Conservation (phyloP, 345 rosid genomes). For the Corymbia maculata region DNA sequence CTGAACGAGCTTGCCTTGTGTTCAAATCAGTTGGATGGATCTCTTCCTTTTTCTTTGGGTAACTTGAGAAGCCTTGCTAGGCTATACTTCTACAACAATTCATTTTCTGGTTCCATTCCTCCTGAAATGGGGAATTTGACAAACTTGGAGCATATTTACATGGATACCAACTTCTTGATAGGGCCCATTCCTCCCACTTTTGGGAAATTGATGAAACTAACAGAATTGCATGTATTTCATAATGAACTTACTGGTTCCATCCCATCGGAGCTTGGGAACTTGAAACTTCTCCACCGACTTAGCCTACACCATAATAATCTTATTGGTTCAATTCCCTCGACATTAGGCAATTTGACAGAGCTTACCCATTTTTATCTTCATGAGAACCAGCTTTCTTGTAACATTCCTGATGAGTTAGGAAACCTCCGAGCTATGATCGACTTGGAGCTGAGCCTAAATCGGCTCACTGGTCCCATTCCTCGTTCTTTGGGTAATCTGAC, state of each 20-base stretch:
- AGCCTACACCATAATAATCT: not conserved
- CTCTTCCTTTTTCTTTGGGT: slow-evolving; percentile 15
- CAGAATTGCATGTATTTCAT: not conserved
- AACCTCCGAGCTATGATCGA: not conserved
- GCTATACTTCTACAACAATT: slow-evolving; percentile 1
- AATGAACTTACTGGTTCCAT: slow-evolving; percentile 9
- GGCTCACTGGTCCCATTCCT: slow-evolving; percentile 3
- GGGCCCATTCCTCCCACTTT: slow-evolving; percentile 15
- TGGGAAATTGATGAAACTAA: not conserved
- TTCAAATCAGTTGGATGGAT: slow-evolving; percentile 11
- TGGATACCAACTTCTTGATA: not conserved
- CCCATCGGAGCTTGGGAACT: slow-evolving; percentile 1
- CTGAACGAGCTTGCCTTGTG: slow-evolving; percentile 2
- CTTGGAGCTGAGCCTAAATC: not conserved
- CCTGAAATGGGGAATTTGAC: slow-evolving; percentile 14
- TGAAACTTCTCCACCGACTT: not conserved
- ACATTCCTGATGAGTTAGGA: slow-evolving; percentile 5
- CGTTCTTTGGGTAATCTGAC: slow-evolving; percentile 19
- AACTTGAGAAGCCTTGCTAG: not conserved
- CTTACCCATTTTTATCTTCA: not conserved
- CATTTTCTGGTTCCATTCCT: slow-evolving; percentile 14
- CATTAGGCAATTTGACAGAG: not conserved
- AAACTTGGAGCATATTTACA: not conserved
- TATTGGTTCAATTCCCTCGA: not conserved
- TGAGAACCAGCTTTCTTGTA: not conserved